Evolutionary conservation across 2,329 filamentous ascomycete species (phyloP), one percentile per base, ranked within the genome.

Genomic region (Trichothecium roseum): DNA sequence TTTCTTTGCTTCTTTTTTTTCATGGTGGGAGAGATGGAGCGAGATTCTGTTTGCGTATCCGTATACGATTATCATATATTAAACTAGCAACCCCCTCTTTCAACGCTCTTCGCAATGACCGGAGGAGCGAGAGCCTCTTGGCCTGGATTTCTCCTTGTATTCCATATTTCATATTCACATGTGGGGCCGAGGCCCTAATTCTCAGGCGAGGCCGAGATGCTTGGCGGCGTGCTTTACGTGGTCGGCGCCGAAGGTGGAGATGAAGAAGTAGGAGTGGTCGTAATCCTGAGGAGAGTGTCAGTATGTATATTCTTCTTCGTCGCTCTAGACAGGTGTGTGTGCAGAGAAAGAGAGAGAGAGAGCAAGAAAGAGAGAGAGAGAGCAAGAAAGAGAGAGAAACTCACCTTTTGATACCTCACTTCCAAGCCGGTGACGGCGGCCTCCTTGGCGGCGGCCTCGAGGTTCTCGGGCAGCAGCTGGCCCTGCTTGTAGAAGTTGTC

Each of bases 221-320:
- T 91, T 94, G 45, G 88, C 89, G 40, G 87, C 87, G 63, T 93
- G 86, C 50, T 85, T 80, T 46, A 96, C 73, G 60, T 98, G 91
- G 49, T 96, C 88, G 51, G 84, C 81, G 30, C 81, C 75, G 56
- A 98, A 98, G 13, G 78, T 78, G 26, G 88, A 81, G 68, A 98
- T 93, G 62, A 94, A 95, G 63, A 78, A 98, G 66, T 98, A 98
- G 42, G 86, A 94, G 64, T 98, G 91, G 58, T 98, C 91, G 55
- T 98, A 96, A 42, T 79, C 87, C 63, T 84, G 53, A 5, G 14
- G 5, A 18, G 31, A 33, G 8, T 24, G 22, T 18, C 8, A 10
- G 31, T 40, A 8, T 32, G 20, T 10, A 26, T 6, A 15, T 32
- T 16, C 26, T 13, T 16, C 14, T 4, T 22, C 32, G n/a, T 17